Evolutionary conservation across 2,329 filamentous ascomycete species (phyloP).

Genomic region (Ophiostoma sp.): DNA sequence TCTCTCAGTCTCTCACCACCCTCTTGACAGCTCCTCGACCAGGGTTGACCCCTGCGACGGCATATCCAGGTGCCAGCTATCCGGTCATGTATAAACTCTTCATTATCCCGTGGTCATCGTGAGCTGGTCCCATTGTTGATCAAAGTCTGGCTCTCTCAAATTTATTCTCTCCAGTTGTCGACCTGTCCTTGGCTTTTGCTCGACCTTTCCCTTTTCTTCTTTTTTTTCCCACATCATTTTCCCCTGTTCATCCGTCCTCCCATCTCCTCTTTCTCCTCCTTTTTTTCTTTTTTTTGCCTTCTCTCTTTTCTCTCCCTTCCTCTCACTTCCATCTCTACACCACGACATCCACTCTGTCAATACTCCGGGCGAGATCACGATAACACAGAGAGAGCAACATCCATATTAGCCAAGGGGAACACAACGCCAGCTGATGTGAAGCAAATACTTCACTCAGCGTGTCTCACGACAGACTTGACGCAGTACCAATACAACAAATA

Average conservation of each 20-base stretch:
- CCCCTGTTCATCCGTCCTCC: neutral
- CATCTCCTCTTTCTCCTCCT: neutral
- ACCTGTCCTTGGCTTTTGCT: neutral
- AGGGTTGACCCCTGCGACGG: conserved; percentile 6
- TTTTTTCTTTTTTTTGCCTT: neutral
- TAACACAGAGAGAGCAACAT: neutral
- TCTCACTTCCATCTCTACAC: neutral
- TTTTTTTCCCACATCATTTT: neutral
- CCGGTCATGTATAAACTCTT: conserved; percentile 20
- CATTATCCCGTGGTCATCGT: conserved; percentile 21
- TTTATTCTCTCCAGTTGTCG: neutral
- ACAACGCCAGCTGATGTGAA: neutral
- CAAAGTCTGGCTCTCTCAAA: neutral
- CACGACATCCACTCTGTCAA: no score
- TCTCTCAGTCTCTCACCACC: neutral
- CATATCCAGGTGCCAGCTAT: conserved; percentile 9
- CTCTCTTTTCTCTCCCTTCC: neutral
- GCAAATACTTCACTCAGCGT: neutral
- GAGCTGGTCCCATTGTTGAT: conserved; percentile 1
- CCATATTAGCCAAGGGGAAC: neutral
- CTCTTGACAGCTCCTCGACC: neutral
- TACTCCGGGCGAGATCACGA: neutral
- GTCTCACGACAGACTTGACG: conserved; percentile 10
- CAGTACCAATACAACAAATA: neutral
- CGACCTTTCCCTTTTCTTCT: neutral